These are phyloP conservation scores for Ormosia semicastrata DNA, from an alignment of 306 rosid genomes.

Conservation along the genomic window DNA sequence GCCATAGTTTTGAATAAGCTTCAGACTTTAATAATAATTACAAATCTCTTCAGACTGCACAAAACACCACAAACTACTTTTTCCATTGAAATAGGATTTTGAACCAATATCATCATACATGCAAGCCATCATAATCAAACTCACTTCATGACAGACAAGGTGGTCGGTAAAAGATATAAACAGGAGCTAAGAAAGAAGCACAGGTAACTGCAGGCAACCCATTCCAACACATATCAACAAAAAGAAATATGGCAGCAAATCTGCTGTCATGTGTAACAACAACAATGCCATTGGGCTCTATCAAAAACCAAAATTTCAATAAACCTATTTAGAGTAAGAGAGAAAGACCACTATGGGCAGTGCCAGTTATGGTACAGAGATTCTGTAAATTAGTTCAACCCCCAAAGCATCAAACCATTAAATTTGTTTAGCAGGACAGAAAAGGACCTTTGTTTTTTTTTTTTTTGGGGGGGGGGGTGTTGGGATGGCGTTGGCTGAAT, in stretches of 20 bases:
- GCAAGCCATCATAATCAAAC: background rate
- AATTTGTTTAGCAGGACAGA: background rate
- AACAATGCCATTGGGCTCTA: background rate
- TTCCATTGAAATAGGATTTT: background rate
- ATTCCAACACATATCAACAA: background rate
- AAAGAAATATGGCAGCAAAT: background rate
- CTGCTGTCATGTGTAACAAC: background rate
- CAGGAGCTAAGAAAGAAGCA: background rate
- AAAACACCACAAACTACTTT: conserved; percentile 4
- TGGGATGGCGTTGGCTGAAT: too few species aligned
- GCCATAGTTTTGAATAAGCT: conserved; percentile 8
- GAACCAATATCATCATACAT: background rate
- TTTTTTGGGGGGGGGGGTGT: background rate
- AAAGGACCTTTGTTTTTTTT: background rate
- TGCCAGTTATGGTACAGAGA: background rate
- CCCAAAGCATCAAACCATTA: background rate
- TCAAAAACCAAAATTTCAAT: background rate
- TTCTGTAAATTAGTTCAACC: conserved; percentile 12
- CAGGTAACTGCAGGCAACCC: background rate
- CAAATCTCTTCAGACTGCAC: background rate
- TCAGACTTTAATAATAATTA: background rate
- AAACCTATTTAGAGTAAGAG: background rate
- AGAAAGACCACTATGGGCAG: background rate
- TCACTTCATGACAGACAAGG: background rate
- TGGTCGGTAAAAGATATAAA: background rate